These are phyloP conservation scores for Piromyces sp. DNA, from an alignment of 192 early-diverging fungal genomes.

Conservation along the genomic window DNA sequence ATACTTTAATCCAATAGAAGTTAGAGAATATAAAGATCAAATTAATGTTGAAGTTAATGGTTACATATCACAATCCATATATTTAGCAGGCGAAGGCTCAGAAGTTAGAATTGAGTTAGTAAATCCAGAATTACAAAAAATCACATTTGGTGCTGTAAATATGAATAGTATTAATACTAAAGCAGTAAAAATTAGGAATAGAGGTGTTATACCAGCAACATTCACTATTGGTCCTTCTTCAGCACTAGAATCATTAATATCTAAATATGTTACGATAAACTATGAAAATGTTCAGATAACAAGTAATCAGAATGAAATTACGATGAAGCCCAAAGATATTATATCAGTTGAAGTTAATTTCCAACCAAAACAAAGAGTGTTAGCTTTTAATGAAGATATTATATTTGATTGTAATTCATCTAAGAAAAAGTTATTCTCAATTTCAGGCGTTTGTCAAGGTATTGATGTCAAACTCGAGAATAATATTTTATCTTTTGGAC, in stretches of 20 bases:
- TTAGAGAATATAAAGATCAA: constrained; percentile 19
- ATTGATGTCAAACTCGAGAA: constrained; percentile 37
- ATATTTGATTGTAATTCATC: constrained; percentile 21
- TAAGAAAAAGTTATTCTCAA: constrained; percentile 14
- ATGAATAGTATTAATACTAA: constrained; percentile 18
- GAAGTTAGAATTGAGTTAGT: constrained; percentile 24
- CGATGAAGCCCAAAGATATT: constrained; percentile 22
- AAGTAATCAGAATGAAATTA: constrained; percentile 1
- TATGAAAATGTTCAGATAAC: not conserved
- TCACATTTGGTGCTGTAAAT: constrained; percentile 38
- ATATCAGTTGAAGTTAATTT: constrained; percentile 24
- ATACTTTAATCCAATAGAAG: constrained; percentile 26
- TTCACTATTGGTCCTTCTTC: constrained; percentile 20
- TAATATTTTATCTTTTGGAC: constrained; percentile 39
- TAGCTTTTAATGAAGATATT: constrained; percentile 31
- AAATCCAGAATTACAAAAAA: constrained; percentile 12
- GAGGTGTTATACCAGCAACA: constrained; percentile 19
- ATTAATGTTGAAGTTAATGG: constrained; percentile 36
- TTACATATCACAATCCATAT: constrained; percentile 18
- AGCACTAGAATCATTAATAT: constrained; percentile 14
- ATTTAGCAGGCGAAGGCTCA: constrained; percentile 21
- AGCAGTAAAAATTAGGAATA: constrained; percentile 28
- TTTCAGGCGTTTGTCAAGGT: constrained; percentile 35
- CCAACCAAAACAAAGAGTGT: constrained; percentile 20
- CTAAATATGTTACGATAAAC: constrained; percentile 12